Base-by-base conservation (phyloP, 768 basidiomycete genomes). In the Filobasidium floriforme region DNA sequence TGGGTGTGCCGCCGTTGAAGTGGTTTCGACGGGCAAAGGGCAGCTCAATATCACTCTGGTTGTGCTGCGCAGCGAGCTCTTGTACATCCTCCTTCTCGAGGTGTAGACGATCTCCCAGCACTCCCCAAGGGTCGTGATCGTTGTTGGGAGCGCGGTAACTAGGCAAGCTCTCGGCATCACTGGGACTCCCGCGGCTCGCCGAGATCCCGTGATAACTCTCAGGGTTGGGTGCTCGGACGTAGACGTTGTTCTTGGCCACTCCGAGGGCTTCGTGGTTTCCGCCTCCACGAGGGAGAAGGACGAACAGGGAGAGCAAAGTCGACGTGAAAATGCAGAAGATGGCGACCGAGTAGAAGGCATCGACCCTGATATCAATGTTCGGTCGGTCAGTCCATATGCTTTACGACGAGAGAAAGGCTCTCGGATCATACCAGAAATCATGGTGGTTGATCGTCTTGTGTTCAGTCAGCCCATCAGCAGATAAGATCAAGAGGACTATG, bases 301-400 rank as follows among this genome's bases (percentile, higher is more conserved):
- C 72, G 61, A 75, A 66, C 55, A 73, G 49, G 28, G 70, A 72
- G n/a, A 73, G 19, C 32, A 68, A 65, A n/a, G 70, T 72, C 18
- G 70, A 70, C 19, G 65, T 68, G 69, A 72, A 73, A 28, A 71
- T 68, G 46, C 60, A 68, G 62, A 73, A 68, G n/a, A 71, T 59
- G 18, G 66, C 69, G 26, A 57, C 11, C 44, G 67, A 57, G 40
- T 63, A 71, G 49, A 68, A 67, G 24, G 59, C 41, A 46, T 72
- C 71, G 18, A 43, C 55, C 32, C 32, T 37, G 32, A 37, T 37
- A 37, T 37, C 7, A 10, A 32, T 12, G 24, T 26, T 28, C 28
- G 65, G 61, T 9, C 9, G 32, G 32, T 37, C 32, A 37, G 32
- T 37, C 9, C 32, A 9, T 37, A 37, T 37, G 32, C 4, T 37